Base-by-base conservation (phyloP, 345 rosid species). In the Kandelia obovata region DNA sequence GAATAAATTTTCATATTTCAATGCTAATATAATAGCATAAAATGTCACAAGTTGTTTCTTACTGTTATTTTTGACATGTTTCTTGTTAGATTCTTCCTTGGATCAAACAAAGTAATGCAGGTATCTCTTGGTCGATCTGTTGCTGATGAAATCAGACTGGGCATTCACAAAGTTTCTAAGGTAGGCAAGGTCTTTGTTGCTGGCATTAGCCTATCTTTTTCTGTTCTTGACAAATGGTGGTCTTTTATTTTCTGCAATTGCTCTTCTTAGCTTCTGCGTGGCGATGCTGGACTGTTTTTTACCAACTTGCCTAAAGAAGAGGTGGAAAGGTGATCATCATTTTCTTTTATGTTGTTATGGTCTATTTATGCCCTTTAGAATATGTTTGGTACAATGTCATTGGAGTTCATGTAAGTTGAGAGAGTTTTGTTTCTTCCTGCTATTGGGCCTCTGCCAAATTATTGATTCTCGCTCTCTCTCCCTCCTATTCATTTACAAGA, bases 71-170 rank as follows among this genome's bases (percentile, higher is more conserved):
- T 43, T 51, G 17, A 43, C 15, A 43, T 43, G 17, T 23, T 56
- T 56, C 6, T 52, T 59, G 47, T 67, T 67, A 95, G 99, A 77
- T 95, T 92, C 75, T 92, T 92, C 72, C 92, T 95, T 11, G 99
- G 98, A 19, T 92, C 98, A 26, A 95, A 95, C 78, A 92, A 92
- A 82, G 99, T 92, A 28, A 95, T 92, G 98, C 98, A 92, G 71
- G 94, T 92, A 67, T 87, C 99, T 59, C 77, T 95, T 37, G 99
- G 99, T 67, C 96, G 99, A 53, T 87, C 92, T 28, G 89, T 71
- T 81, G 78, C 94, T n/a, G 96, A 90, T 76, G 99, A 92, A 83
- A 69, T 86, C 65, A 81, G 88, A 77, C 84, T 94, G 1, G 89
- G 98, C 20, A 73, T 90, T 75, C 75, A 73, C 67, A 92, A 87